Conservation (phyloP, 1,284 basidiomycete species). For the Schizopora paradoxa region DNA sequence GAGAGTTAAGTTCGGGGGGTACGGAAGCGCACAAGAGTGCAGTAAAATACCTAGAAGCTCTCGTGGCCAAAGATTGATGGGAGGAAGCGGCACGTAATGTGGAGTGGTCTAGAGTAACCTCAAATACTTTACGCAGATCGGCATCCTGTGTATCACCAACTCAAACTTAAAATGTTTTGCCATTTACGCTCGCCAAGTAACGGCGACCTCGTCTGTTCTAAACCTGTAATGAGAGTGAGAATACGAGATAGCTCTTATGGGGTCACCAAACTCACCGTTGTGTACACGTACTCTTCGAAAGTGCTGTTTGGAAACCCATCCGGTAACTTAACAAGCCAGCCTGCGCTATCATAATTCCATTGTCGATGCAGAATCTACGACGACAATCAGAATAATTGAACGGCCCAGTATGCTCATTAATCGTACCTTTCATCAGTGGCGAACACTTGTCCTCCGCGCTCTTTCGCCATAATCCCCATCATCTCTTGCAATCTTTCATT, state of each 20-base stretch:
- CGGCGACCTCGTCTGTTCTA: slow-evolving; percentile 86
- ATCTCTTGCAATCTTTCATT: slow-evolving; percentile 94
- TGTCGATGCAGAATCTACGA: slow-evolving; percentile 94
- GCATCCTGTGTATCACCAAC: too few species aligned
- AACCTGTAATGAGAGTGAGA: slow-evolving; percentile 48
- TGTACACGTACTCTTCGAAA: slow-evolving; percentile 81
- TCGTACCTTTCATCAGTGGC: slow-evolving; percentile 91
- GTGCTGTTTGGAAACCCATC: slow-evolving; percentile 83
- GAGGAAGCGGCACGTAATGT: too few species aligned
- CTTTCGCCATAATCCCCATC: slow-evolving; percentile 97
- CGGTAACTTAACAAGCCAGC: slow-evolving; percentile 89
- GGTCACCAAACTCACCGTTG: slow-evolving; percentile 56
- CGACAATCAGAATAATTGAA: slow-evolving; percentile 9
- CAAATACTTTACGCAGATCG: too few species aligned
- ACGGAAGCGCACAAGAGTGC: slow-evolving; percentile 38
- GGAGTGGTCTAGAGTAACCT: too few species aligned
- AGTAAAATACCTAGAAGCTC: slow-evolving; percentile 10
- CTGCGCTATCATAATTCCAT: slow-evolving; percentile 99
- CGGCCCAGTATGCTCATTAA: neutral
- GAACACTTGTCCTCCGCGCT: slow-evolving; percentile 87
- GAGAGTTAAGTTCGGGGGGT: slow-evolving; percentile 47
- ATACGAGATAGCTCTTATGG: slow-evolving; percentile 11
- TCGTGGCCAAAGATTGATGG: slow-evolving; percentile 8
- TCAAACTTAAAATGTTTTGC: neutral
- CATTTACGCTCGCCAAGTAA: slow-evolving; percentile 71